phyloP scores from a whole-genome alignment of 208 protist genomes.

The Herpetomonas tarakana region DNA sequence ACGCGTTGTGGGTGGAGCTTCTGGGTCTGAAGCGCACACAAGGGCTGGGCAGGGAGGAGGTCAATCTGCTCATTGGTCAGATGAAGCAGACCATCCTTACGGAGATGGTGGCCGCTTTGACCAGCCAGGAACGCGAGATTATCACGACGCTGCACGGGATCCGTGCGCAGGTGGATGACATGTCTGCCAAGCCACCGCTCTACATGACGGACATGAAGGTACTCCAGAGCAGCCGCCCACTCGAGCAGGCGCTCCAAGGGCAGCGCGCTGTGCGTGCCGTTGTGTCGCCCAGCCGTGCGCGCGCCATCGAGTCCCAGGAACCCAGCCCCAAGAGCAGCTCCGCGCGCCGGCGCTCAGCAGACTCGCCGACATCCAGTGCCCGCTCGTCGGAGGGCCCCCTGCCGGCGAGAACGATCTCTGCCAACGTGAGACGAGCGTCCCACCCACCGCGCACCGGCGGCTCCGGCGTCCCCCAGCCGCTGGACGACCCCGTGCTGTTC shows the following conservation, averaged over 20 bases:
- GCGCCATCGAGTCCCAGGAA: not conserved
- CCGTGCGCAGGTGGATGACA: constrained; percentile 29
- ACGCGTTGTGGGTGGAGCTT: constrained; percentile 66
- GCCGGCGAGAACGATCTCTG: not conserved
- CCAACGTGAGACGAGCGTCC: not conserved
- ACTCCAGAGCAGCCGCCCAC: constrained; percentile 16
- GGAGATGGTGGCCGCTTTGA: constrained; percentile 5
- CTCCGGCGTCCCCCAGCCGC: too few relatives aligned
- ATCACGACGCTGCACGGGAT: constrained; percentile 20
- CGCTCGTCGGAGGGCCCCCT: not conserved
- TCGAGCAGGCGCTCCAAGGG: constrained; percentile 12
- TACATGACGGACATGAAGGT: constrained; percentile 17
- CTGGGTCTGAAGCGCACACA: constrained; percentile 32
- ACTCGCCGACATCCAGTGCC: not conserved
- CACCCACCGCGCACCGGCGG: too few relatives aligned
- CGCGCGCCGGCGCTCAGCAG: not conserved
- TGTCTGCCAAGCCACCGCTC: constrained; percentile 14
- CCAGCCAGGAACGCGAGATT: not conserved
- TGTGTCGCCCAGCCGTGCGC: not conserved
- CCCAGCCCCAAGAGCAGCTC: too few relatives aligned
- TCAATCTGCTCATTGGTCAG: constrained; percentile 31
- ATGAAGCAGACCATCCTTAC: constrained; percentile 31
- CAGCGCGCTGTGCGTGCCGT: not conserved
- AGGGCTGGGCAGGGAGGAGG: constrained; percentile 52
- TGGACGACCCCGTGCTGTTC: not conserved